Conservation (phyloP, 768 basidiomycete species). For the Phanerochaete carnosa region DNA sequence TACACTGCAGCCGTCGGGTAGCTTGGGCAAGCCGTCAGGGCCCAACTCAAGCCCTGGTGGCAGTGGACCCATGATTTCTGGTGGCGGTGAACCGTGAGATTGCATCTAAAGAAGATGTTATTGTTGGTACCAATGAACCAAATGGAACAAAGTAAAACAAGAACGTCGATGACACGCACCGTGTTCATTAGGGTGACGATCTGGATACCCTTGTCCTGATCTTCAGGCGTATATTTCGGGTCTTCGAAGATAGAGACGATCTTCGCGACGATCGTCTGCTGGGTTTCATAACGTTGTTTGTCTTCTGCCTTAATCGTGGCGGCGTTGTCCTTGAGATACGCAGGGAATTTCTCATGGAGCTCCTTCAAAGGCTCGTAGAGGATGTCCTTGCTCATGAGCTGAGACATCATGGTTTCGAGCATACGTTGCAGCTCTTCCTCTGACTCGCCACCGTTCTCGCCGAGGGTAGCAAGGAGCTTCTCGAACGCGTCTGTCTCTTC, state of each 20-base stretch:
- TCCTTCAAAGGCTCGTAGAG: conserved; percentile 89
- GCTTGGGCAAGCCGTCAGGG: conserved; percentile 48
- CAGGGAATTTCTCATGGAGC: conserved; percentile 76
- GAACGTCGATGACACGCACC: conserved; percentile 34
- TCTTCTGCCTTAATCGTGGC: conserved; percentile 54
- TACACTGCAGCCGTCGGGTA: conserved; percentile 39
- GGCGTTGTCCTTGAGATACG: conserved; percentile 60
- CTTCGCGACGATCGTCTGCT: conserved; percentile 50
- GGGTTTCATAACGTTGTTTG: conserved; percentile 58
- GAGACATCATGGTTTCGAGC: conserved; percentile 78
- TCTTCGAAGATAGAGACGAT: conserved; percentile 69
- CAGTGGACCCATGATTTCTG: conserved; percentile 80
- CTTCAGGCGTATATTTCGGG: conserved; percentile 52
- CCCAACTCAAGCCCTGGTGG: conserved; percentile 66
- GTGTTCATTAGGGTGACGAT: conserved; percentile 74
- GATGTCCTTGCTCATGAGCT: conserved; percentile 78
- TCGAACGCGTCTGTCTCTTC: conserved; percentile 37
- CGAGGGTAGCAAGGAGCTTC: conserved; percentile 48
- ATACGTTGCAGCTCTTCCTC: conserved; percentile 57
- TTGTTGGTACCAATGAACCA: background rate
- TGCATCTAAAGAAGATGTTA: conserved; percentile 57
- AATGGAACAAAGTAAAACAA: background rate
- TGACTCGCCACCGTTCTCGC: conserved; percentile 32
- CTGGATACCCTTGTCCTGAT: conserved; percentile 40
- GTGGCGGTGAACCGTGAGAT: conserved; percentile 70